Percentiles rank a stretch among this genome's conserved stretches.
phyloP scores from a whole-genome alignment of 2,329 filamentous ascomycete genomes.

The Fusarium avenaceum region DNA sequence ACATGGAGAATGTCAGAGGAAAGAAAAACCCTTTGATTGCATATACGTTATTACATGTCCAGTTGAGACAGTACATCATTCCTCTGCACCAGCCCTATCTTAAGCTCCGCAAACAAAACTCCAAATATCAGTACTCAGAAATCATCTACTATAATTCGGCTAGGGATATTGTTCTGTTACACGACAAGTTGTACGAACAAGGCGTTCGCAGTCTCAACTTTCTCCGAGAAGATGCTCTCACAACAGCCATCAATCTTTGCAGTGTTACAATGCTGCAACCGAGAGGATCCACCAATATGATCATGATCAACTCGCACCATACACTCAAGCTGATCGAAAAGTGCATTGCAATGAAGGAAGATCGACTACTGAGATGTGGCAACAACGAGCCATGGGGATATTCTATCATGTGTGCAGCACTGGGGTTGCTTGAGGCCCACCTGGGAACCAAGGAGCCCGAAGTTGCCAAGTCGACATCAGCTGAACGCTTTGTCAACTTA shows the following conservation, averaged over 20 bases:
- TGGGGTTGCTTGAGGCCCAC: constrained; percentile 71
- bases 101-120: constrained; percentile 70
- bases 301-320: constrained; percentile 72
- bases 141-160: constrained; percentile 74
- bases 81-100: constrained; percentile 72
- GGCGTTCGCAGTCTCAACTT: constrained; percentile 72
- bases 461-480: constrained; percentile 69
- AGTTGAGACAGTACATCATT: constrained; percentile 73
- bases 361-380: constrained; percentile 70
- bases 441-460: constrained; percentile 69
- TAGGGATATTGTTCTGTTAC: constrained; percentile 71
- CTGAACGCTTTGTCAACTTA: constrained; percentile 70
- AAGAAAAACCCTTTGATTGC: constrained; percentile 70
- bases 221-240: constrained; percentile 70
- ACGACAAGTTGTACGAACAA: constrained; percentile 71
- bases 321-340: constrained; percentile 73
- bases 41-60: constrained; percentile 71
- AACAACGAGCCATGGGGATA: constrained; percentile 76
- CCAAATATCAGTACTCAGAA: constrained; percentile 73
- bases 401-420: constrained; percentile 72
- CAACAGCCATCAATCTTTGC: constrained; percentile 71
- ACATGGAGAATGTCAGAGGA: constrained; percentile 53
- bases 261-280: constrained; percentile 73
- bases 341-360: constrained; percentile 72
- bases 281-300: constrained; percentile 70